Base-by-base conservation (phyloP, 1,284 basidiomycete species). In the Singerocomus inundabilis region DNA sequence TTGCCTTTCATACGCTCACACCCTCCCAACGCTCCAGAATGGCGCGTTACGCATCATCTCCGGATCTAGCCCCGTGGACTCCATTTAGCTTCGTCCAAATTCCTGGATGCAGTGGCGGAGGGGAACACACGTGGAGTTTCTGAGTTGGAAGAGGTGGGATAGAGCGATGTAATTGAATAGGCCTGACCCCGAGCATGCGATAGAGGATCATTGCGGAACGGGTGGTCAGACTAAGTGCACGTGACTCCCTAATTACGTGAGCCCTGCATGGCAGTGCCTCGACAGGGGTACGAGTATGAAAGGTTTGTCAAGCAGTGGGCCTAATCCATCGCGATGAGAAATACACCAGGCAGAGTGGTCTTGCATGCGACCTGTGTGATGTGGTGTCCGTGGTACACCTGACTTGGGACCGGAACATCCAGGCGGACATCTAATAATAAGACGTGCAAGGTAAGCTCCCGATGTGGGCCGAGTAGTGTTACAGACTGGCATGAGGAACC, bases 91-190 rank as follows among this genome's bases (percentile, higher is more conserved):
- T 81, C 80, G 2, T 74, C 70, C 55, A 84, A 85, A 78, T 40
- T 76, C 80, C 0, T 62, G 78, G 13, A 59, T 64, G 16, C 79
- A 80, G 59, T 86, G 84, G 84, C 70, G 75, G 13, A 72, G 66
- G 32, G 81, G 84, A 4, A 76, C 79, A 2, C 84, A 86, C 45
- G 72, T 86, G n/a, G 76, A 75, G 6, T 77, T 79, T 28, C 64
- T 87, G 36, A 87, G 86, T 59, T 85, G 82, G 82, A 84, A 86
- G 65, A 69, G 66, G 15, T 81, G 72, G 58, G 75, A 81, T 55
- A 57, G 51, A 0, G 73, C 76, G 5, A 75, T 77, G 73, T 75
- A 78, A 54, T 61, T 85, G 32, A 84, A 84, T 54, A 83, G 82
- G 56, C 82, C 74, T 4, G 48, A 57, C 5, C 36, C 24, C 6